Evolutionary conservation across 495 filamentous ascomycete genomes (phyloP).

Genomic region (Cryomyces antarcticus): DNA sequence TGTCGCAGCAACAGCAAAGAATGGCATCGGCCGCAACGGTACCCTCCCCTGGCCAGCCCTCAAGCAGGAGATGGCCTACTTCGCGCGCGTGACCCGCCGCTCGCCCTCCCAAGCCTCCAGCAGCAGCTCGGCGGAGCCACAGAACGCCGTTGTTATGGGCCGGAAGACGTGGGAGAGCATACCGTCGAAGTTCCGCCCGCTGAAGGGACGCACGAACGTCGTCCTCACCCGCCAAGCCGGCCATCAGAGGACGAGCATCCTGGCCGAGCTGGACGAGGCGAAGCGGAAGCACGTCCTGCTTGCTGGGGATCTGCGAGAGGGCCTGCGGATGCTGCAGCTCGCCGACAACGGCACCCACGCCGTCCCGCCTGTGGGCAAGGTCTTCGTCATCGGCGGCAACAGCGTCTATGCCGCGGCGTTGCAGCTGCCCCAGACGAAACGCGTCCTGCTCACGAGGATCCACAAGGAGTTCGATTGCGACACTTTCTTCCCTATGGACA

Average conservation of each 20-base stretch:
- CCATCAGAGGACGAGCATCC: no score
- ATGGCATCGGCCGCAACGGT: slow-evolving; percentile 72
- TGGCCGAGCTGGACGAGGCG: slow-evolving; percentile 9
- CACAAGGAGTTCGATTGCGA: slow-evolving; percentile 60
- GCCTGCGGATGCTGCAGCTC: slow-evolving; percentile 26
- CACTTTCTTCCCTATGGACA: slow-evolving; percentile 55
- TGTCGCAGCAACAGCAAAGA: slow-evolving; percentile 50
- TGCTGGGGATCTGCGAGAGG: slow-evolving; percentile 28
- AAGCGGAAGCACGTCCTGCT: slow-evolving; percentile 12
- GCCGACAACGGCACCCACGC: slow-evolving; percentile 5
- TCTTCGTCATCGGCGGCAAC: slow-evolving; percentile 79
- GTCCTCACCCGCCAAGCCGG: slow-evolving; percentile 39
- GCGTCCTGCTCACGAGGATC: slow-evolving; percentile 45
- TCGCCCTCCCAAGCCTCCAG: slow-evolving; percentile 8
- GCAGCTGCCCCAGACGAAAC: slow-evolving; percentile 11
- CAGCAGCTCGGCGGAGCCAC: slow-evolving; percentile 9
- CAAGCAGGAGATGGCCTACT: slow-evolving; percentile 81
- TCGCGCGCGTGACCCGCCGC: slow-evolving; percentile 73
- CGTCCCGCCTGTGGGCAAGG: slow-evolving; percentile 22
- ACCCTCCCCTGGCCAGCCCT: slow-evolving; percentile 76
- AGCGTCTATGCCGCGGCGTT: slow-evolving; percentile 64
- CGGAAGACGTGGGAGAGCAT: slow-evolving; percentile 90
- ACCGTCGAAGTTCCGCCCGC: slow-evolving; percentile 52
- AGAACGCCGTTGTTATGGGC: slow-evolving; percentile 87
- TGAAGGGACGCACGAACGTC: slow-evolving; percentile 57